phyloP scores from a whole-genome alignment of 1,284 basidiomycete species.

The Entoloma clypeatum region DNA sequence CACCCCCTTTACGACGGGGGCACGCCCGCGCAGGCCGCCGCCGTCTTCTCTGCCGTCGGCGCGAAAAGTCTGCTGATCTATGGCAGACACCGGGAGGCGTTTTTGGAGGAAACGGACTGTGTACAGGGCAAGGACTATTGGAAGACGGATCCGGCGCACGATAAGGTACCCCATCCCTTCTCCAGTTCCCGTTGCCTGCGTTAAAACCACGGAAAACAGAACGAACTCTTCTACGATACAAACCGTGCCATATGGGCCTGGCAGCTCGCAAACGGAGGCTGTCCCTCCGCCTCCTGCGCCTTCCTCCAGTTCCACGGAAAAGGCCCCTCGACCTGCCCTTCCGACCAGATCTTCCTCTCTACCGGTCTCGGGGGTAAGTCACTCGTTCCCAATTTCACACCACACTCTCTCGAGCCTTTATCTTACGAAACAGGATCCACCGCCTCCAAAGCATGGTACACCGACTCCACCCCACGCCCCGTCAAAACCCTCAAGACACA shows the following conservation, averaged over 20 bases:
- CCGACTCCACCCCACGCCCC: slow-evolving; percentile 27
- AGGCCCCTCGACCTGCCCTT: slow-evolving; percentile 29
- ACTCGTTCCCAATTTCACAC: not conserved
- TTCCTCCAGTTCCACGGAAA: slow-evolving; percentile 47
- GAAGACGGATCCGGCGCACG: slow-evolving; percentile 42
- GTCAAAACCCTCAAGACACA: slow-evolving; percentile 32
- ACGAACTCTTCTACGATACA: slow-evolving; percentile 37
- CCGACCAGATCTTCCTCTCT: slow-evolving; percentile 40
- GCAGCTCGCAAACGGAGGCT: slow-evolving; percentile 35
- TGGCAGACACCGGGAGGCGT: slow-evolving; percentile 35
- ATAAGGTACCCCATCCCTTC: slow-evolving; percentile 27
- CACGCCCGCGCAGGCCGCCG: slow-evolving; percentile 37
- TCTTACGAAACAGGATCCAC: slow-evolving; percentile 18
- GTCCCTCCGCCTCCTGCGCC: slow-evolving; percentile 34
- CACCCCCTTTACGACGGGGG: slow-evolving; percentile 37
- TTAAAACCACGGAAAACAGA: slow-evolving; percentile 21
- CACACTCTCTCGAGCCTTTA: not conserved
- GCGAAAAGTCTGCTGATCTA: slow-evolving; percentile 38
- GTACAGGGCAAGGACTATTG: slow-evolving; percentile 27
- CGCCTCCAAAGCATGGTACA: slow-evolving; percentile 29
- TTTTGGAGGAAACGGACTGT: slow-evolving; percentile 24
- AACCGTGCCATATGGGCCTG: slow-evolving; percentile 33
- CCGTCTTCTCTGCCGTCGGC: slow-evolving; percentile 33
- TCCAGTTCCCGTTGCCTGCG: not conserved
- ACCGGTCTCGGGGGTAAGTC: slow-evolving; percentile 36